phyloP scores from a whole-genome alignment of 768 basidiomycete genomes.

The Boletus bicolor region DNA sequence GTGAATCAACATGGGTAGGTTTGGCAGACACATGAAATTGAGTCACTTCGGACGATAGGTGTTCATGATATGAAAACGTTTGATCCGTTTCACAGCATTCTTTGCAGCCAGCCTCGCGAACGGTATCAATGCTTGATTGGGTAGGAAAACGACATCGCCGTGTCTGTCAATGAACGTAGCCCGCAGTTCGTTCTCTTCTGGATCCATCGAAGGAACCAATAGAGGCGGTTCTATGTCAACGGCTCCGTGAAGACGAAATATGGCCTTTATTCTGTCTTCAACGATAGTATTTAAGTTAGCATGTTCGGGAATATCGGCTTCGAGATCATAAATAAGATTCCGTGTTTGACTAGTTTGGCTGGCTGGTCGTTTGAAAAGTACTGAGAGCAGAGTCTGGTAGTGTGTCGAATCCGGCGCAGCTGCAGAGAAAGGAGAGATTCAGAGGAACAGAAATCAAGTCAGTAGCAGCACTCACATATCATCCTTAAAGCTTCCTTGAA shows the following conservation, averaged over 20 bases:
- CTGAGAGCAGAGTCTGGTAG: conserved; percentile 70
- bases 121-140: conserved; percentile 67
- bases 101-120: conserved; percentile 84
- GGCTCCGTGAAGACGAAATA: conserved; percentile 89
- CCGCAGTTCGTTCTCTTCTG: conserved; percentile 60
- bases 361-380: conserved; percentile 73
- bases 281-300: conserved; percentile 70
- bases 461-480: conserved; percentile 53
- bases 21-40: not conserved
- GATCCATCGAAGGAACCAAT: conserved; percentile 67
- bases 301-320: conserved; percentile 66
- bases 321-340: conserved; percentile 71
- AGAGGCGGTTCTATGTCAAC: conserved; percentile 83
- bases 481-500: conserved; percentile 74
- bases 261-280: conserved; percentile 67
- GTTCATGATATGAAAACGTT: conserved; percentile 77
- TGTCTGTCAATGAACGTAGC: conserved; percentile 78
- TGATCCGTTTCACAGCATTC: conserved; percentile 63
- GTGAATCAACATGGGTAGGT: not conserved
- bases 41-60: conserved; percentile 66
- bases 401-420: conserved; percentile 81
- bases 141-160: conserved; percentile 72
- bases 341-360: conserved; percentile 60
- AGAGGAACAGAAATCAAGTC: not conserved
- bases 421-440: conserved; percentile 22